Evolutionary conservation across 2,329 filamentous ascomycete species (phyloP).

Genomic region (Fusarium globosum): DNA sequence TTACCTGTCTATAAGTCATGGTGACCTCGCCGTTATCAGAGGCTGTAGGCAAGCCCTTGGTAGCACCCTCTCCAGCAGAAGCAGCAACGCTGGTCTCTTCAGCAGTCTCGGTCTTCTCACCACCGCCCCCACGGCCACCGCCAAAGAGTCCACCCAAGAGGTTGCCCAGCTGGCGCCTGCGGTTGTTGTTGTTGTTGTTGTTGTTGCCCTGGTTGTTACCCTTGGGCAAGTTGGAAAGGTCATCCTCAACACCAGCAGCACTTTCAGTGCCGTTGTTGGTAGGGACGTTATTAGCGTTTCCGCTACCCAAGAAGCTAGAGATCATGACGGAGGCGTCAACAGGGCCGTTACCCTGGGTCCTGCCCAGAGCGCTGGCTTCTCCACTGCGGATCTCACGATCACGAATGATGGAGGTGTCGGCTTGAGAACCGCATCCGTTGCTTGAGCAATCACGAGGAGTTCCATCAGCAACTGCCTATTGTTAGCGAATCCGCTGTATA

Average conservation of each 20-base stretch:
- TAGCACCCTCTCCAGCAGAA: constrained; percentile 64
- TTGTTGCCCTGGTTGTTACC: constrained; percentile 4
- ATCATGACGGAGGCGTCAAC: constrained; percentile 69
- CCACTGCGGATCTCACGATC: constrained; percentile 65
- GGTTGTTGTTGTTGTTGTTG: background rate
- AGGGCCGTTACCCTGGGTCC: constrained; percentile 69
- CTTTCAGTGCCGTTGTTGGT: constrained; percentile 30
- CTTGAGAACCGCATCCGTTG: constrained; percentile 72
- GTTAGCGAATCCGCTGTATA: too few species aligned
- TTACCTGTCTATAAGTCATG: constrained; percentile 68
- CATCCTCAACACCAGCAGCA: constrained; percentile 56
- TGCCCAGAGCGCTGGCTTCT: constrained; percentile 69
- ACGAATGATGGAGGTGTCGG: constrained; percentile 77
- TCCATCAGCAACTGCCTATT: constrained; percentile 62
- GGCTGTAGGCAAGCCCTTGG: constrained; percentile 68
- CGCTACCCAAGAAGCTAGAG: constrained; percentile 66
- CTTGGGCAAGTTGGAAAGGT: constrained; percentile 47
- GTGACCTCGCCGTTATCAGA: constrained; percentile 69
- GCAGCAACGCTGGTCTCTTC: constrained; percentile 60
- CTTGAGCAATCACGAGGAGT: constrained; percentile 74
- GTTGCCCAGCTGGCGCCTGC: constrained; percentile 45
- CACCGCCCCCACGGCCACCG: constrained; percentile 22
- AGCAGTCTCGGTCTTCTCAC: constrained; percentile 52
- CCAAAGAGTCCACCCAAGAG: constrained; percentile 42
- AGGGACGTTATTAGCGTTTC: background rate